phyloP scores from a whole-genome alignment of 106 monocot genomes.

The Acanthochlamys bracteata region DNA sequence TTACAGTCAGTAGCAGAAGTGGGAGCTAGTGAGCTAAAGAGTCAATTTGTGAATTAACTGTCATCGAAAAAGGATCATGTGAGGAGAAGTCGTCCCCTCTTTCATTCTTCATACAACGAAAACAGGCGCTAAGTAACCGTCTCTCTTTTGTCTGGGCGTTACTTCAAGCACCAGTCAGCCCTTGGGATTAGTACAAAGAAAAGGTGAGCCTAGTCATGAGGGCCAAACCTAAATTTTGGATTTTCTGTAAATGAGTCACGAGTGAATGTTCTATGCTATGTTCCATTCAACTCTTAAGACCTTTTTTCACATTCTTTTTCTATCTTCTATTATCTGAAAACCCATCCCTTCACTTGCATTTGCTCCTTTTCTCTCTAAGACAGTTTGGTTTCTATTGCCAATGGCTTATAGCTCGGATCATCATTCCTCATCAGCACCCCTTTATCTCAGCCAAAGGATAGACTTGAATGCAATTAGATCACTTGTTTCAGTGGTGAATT shows the following conservation, averaged over 20 bases:
- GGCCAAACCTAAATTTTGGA: not conserved
- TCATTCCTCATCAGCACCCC: slow-evolving; percentile 5
- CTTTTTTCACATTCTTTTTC: not conserved
- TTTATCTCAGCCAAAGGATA: slow-evolving; percentile 15
- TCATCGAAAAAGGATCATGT: no score
- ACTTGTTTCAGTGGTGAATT: slow-evolving; percentile 33
- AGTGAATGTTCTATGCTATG: slow-evolving; percentile 19
- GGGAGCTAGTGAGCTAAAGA: no score
- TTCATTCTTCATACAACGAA: no score
- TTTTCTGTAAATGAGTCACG: slow-evolving; percentile 27
- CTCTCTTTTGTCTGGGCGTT: no score
- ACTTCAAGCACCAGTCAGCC: no score
- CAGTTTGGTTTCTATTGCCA: not conserved
- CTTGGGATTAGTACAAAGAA: no score
- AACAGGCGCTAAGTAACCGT: no score
- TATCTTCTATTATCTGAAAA: not conserved
- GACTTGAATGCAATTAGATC: slow-evolving; percentile 33
- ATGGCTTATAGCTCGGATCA: slow-evolving; percentile 18
- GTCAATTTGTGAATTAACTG: no score
- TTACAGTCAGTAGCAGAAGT: no score
- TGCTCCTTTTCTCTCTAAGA: not conserved
- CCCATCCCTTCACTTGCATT: not conserved
- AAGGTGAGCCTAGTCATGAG: no score
- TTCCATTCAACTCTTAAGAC: not conserved
- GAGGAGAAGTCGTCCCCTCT: no score